Evolutionary conservation across 2,329 filamentous ascomycete genomes (phyloP).

Genomic region (Pestalotiopsis sp.): DNA sequence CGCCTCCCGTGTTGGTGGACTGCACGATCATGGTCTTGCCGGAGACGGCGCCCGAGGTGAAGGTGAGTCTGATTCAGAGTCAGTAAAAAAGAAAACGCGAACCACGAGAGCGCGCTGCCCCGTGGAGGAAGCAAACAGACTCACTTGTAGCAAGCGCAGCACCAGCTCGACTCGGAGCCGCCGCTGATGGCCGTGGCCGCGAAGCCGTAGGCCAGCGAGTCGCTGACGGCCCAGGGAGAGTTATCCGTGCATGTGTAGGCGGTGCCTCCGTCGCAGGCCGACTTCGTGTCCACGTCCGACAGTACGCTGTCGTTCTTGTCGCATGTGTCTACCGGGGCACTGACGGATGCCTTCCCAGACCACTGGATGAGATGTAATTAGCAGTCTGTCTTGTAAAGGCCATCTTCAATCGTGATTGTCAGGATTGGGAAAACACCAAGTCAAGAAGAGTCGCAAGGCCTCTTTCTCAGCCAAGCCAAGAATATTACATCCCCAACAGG

Average conservation of each 20-base stretch:
- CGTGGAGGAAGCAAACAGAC: conserved; percentile 13
- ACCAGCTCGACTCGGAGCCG: conserved; percentile 48
- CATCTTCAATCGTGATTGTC: background rate
- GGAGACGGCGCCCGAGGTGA: conserved; percentile 40
- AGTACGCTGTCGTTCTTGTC: conserved; percentile 45
- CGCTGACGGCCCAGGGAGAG: conserved; percentile 51
- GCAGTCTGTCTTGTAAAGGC: background rate
- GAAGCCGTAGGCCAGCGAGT: conserved; percentile 54
- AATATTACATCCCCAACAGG: background rate
- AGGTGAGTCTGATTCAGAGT: conserved; percentile 21
- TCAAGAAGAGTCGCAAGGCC: background rate
- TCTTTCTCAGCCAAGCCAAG: background rate
- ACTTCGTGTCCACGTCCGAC: conserved; percentile 37
- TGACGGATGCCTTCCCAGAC: conserved; percentile 45
- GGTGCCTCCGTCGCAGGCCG: conserved; percentile 48
- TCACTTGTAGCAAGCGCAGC: conserved; percentile 56
- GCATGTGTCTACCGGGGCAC: conserved; percentile 43
- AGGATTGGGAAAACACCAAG: background rate
- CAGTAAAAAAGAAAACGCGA: background rate
- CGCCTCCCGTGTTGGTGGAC: conserved; percentile 56
- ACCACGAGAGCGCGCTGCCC: too few relatives aligned
- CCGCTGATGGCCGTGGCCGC: conserved; percentile 49
- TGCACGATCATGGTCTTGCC: conserved; percentile 60
- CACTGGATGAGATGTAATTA: conserved; percentile 23
- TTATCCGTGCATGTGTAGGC: conserved; percentile 54